A percentile compares a stretch with the other conserved stretches of the same genome.
These are phyloP conservation scores for Drechslera avenae DNA, from an alignment of 2,329 filamentous ascomycete genomes.

Conservation along the genomic window DNA sequence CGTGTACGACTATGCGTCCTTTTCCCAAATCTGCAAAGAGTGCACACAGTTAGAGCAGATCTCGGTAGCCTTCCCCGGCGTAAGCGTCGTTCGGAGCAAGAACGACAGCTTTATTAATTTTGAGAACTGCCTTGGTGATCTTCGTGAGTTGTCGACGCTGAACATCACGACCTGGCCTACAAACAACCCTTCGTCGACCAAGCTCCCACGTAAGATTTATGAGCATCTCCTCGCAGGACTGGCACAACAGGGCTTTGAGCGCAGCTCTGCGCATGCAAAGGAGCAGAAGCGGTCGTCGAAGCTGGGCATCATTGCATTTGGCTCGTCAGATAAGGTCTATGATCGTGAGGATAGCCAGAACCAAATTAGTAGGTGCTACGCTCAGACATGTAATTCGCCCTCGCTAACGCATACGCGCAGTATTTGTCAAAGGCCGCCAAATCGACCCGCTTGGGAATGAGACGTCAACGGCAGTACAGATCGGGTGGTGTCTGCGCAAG, in stretches of 20 bases:
- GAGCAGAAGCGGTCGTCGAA: slow-evolving; percentile 39
- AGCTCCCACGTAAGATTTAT: slow-evolving; percentile 52
- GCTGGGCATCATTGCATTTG: slow-evolving; percentile 54
- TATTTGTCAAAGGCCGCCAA: slow-evolving; percentile 53
- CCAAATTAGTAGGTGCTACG: slow-evolving; percentile 42
- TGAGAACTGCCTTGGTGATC: slow-evolving; percentile 47
- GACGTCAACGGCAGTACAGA: slow-evolving; percentile 50
- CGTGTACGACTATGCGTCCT: slow-evolving; percentile 52
- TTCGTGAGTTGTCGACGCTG: slow-evolving; percentile 52
- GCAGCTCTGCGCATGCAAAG: slow-evolving; percentile 33
- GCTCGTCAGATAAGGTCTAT: slow-evolving; percentile 54
- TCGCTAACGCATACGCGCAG: slow-evolving; percentile 5
- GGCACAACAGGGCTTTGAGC: slow-evolving; percentile 48
- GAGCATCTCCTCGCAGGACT: slow-evolving; percentile 52
- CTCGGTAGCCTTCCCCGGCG: slow-evolving; percentile 54
- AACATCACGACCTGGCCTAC: slow-evolving; percentile 57
- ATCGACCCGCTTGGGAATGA: slow-evolving; percentile 50
- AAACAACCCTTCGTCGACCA: slow-evolving; percentile 48
- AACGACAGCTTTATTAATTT: slow-evolving; percentile 52
- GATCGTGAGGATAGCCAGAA: slow-evolving; percentile 55
- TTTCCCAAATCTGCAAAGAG: slow-evolving; percentile 54
- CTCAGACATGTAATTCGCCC: not conserved
- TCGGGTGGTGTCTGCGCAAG: slow-evolving; percentile 54
- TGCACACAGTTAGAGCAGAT: slow-evolving; percentile 53
- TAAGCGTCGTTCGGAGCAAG: slow-evolving; percentile 51